Evolutionary conservation across 2,329 filamentous ascomycete genomes (phyloP).

Genomic region (Lachnellula willkommii): DNA sequence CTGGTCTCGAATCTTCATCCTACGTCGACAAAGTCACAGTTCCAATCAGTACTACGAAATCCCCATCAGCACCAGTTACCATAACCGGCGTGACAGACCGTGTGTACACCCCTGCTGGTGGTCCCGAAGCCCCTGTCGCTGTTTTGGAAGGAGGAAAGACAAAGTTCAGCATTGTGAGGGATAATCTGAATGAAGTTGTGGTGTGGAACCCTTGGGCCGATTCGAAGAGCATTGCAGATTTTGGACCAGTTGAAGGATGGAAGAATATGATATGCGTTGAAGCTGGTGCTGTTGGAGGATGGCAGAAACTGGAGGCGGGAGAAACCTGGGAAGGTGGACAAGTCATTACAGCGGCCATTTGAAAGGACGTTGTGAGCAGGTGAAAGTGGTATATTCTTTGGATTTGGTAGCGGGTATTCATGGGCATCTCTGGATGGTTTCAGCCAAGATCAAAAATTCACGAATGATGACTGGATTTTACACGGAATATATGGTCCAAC

Average conservation of each 20-base stretch:
- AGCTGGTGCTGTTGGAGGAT: slow-evolving; percentile 75
- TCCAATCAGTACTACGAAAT: slow-evolving; percentile 53
- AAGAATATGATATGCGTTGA: slow-evolving; percentile 94
- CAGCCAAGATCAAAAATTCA: background rate
- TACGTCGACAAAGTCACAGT: slow-evolving; percentile 81
- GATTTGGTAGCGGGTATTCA: background rate
- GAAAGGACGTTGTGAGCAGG: background rate
- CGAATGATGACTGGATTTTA: background rate
- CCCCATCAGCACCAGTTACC: slow-evolving; percentile 52
- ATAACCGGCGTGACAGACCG: slow-evolving; percentile 81
- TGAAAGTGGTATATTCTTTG: background rate
- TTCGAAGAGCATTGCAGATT: slow-evolving; percentile 75
- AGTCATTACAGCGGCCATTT: slow-evolving; percentile 13
- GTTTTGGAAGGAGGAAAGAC: slow-evolving; percentile 60
- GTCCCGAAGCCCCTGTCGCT: slow-evolving; percentile 51
- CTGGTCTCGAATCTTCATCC: slow-evolving; percentile 67
- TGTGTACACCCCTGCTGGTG: slow-evolving; percentile 69
- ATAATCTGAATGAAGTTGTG: slow-evolving; percentile 82
- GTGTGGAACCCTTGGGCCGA: slow-evolving; percentile 97
- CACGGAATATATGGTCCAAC: background rate
- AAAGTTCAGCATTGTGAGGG: slow-evolving; percentile 69
- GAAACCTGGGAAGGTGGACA: slow-evolving; percentile 57
- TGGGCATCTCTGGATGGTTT: background rate
- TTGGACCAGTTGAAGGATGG: slow-evolving; percentile 82
- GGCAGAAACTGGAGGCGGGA: slow-evolving; percentile 79